Evolutionary conservation across 257 asterid species (phyloP), one percentile per base, ranked within the genome.

Genomic region (Handroanthus guayacan): DNA sequence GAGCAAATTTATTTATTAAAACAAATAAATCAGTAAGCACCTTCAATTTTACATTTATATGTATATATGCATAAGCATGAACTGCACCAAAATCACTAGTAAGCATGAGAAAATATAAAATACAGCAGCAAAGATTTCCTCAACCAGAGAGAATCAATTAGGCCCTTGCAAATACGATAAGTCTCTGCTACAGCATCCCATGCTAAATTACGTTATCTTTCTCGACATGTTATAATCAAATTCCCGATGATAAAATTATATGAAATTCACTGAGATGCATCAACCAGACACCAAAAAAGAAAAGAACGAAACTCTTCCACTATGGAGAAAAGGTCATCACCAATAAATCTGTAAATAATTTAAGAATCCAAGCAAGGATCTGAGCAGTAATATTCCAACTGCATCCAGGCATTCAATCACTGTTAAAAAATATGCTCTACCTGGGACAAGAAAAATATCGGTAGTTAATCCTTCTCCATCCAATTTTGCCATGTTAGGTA

Each of bases 171-270:
- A 25, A 67, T 64, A 80, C 39, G 37, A 45, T 38, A 56, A 54
- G 20, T 65, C 65, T 25, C 57, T 62, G 75, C 41, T 69, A 69
- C 69, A 77, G 51, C 64, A 48, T 34, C 48, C 41, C 57, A 52
- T 69, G 67, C 63, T 38, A 43, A 58, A 66, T 67, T 61, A 66
- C 50, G 52, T 56, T 75, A 65, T 70, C 61, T 31, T 43, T 58
- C 62, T 75, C 48, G 39, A 34, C 10, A 66, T 18, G 65, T 73
- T 39, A 10, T 44, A 56, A 69, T 34, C 63, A 44, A 48, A 5
- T 16, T 41, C 31, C 57, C 31, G 31, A 43, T 36, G n/a, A 34
- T 20, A 47, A 65, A 31, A 41, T 64, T 58, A 63, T 31, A 67
- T 39, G 39, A 25, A 60, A 47, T 34, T 74, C 68, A 74, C 71